Percentiles rank a stretch among this genome's conserved stretches.
Conservation (phyloP, 352 stramenopile genomes). For the Elongisporangium prolatum region DNA sequence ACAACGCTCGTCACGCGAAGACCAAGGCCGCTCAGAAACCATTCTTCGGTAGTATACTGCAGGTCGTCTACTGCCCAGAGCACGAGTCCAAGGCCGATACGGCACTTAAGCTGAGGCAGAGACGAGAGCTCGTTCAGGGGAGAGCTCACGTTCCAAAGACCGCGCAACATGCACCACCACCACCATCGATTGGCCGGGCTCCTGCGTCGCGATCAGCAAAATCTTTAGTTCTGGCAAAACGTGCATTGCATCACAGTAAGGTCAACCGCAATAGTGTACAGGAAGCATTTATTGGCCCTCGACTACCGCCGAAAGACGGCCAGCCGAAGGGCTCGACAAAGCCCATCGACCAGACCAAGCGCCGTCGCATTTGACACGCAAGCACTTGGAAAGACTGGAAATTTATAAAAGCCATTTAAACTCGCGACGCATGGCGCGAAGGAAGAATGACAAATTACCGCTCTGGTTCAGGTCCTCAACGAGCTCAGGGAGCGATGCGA, state of each 20-base stretch:
- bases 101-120: slow-evolving; percentile 47
- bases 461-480: slow-evolving; percentile 57
- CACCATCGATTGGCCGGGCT: slow-evolving; percentile 2
- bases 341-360: slow-evolving; percentile 14
- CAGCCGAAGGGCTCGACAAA: neutral
- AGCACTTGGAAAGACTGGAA: neutral
- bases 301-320: slow-evolving; percentile 15
- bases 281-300: slow-evolving; percentile 42
- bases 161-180: neutral
- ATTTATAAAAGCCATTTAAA: slow-evolving; percentile 60
- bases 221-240: neutral
- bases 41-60: slow-evolving; percentile 58
- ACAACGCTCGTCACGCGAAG: slow-evolving; percentile 72
- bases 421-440: slow-evolving; percentile 72
- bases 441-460: slow-evolving; percentile 69
- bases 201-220: slow-evolving; percentile 20
- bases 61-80: slow-evolving; percentile 61
- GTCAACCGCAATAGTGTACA: neutral
- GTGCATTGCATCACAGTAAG: neutral
- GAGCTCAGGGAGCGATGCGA: slow-evolving; percentile 40
- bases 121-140: slow-evolving; percentile 37
- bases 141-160: slow-evolving; percentile 1
- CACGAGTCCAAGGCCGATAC: slow-evolving; percentile 58
- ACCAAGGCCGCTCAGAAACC: slow-evolving; percentile 44
- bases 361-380: slow-evolving; percentile 31